Evolutionary conservation across 495 filamentous ascomycete species (phyloP), one percentile per base, ranked within the genome.

Genomic region (Aspergillus sparsus): DNA sequence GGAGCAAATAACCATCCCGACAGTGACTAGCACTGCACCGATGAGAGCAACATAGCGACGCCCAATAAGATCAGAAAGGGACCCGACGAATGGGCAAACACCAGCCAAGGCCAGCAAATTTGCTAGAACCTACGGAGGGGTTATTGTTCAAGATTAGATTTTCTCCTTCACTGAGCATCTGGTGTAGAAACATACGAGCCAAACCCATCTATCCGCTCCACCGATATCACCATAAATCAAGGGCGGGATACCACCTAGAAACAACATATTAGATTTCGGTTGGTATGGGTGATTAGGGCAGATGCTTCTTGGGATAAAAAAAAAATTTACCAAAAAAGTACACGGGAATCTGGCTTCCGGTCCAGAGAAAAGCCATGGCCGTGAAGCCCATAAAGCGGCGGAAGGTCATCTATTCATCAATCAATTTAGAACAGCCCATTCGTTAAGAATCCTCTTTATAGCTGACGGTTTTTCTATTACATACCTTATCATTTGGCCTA

Each of bases 41-140:
- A 80, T 66, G 35, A 90, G 74, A 27, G 87, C 87, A 18, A 90
- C 85, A 66, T 81, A 86, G 57, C 87, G 82, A 59, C 88, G 83
- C 35, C 88, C 88, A 47, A 88, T 67, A 7, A 90, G 68, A 75
- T 91, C 88, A 6, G 88, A 90, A 1, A 91, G 63, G 18, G 83
- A 83, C 5, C 88, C 88, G 27, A 90, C 87, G 58, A 91, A 90
- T 8, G 88, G 88, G 54, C 86, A 89, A 10, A 90, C 81, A 49
- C 82, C 84, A 4, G 88, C 86, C 2, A 88, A 80, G 42, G 85
- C 77, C 8, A 91, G 81, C 4, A 91, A 74, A 64, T 91, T 85
- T 15, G 82, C 86, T 2, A 89, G 76, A 41, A 88, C 75, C 76
- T 77, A 53, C 21, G 32, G 6, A 37, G 12, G 47, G 32, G 5